These are phyloP conservation scores for Steccherinum ochraceum DNA, from an alignment of 768 basidiomycete genomes.

Conservation along the genomic window DNA sequence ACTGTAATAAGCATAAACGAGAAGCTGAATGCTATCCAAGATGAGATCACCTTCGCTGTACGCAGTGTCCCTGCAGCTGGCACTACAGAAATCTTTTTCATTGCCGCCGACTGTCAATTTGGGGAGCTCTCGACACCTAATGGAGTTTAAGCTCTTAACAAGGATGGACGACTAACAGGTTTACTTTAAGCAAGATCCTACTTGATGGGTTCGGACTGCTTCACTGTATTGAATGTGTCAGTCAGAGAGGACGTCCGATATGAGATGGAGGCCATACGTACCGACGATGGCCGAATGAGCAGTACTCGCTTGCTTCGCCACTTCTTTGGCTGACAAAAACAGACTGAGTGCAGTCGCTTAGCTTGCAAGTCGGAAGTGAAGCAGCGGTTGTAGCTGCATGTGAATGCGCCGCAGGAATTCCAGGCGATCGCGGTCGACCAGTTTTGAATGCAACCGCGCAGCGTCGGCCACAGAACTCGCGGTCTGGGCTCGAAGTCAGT, in stretches of 20 bases:
- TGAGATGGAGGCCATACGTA: slow-evolving; percentile 4
- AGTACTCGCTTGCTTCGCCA: slow-evolving; percentile 10
- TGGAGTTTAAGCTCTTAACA: background rate
- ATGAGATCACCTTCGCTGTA: background rate
- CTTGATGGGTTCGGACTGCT: background rate
- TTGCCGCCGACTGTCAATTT: background rate
- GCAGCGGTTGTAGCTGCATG: background rate
- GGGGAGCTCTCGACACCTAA: background rate
- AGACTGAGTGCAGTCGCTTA: slow-evolving; percentile 7
- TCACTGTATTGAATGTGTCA: background rate
- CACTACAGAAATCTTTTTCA: background rate
- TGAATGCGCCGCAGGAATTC: background rate
- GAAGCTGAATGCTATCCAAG: background rate
- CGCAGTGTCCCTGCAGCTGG: background rate
- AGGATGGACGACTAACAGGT: background rate
- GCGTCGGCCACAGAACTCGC: slow-evolving; percentile 16
- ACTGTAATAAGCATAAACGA: background rate
- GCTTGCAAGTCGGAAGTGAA: slow-evolving; percentile 3
- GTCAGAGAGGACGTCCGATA: background rate
- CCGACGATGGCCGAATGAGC: slow-evolving; percentile 13
- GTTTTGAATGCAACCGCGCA: slow-evolving; percentile 10
- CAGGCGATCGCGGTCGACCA: background rate
- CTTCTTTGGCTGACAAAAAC: slow-evolving; percentile 8
- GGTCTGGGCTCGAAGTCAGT: slow-evolving; percentile 2
- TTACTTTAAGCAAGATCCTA: background rate